Conservation (phyloP, 257 asterid genomes). For the Penstemon newberryi region DNA sequence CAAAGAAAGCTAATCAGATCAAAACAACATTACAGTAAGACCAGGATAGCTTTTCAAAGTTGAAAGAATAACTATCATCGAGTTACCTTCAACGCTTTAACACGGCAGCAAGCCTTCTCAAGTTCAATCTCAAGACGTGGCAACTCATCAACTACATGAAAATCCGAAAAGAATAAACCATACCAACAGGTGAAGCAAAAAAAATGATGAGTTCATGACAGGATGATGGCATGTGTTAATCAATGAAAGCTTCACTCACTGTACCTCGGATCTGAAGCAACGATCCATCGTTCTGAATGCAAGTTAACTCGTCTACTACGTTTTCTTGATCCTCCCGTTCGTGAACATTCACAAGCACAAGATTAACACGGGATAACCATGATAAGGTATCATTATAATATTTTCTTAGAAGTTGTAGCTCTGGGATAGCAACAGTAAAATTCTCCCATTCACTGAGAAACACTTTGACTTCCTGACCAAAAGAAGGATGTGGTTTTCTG, state of each 20-base stretch:
- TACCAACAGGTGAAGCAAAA: conserved; percentile 6
- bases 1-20: conserved; percentile 8
- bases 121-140: conserved; percentile 75
- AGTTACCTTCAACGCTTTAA: conserved; percentile 72
- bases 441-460: conserved; percentile 61
- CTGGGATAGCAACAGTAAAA: conserved; percentile 67
- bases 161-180: conserved; percentile 24
- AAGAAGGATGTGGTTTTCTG: conserved; percentile 21
- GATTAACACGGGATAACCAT: conserved; percentile 70
- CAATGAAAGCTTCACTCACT: conserved; percentile 18
- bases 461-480: conserved; percentile 61
- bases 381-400: conserved; percentile 62
- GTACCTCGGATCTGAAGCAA: conserved; percentile 72
- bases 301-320: conserved; percentile 61
- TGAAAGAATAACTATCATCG: conserved; percentile 21
- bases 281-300: conserved; percentile 65
- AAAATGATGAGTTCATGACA: background rate
- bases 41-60: conserved; percentile 12
- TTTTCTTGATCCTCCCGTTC: conserved; percentile 74
- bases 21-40: conserved; percentile 13
- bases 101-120: conserved; percentile 76
- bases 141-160: conserved; percentile 61
- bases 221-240: conserved; percentile 13
- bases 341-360: conserved; percentile 47
- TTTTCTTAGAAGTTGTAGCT: conserved; percentile 65